Conservation (phyloP, 805 yeast genomes). For the Pichia thaimueangensis region DNA sequence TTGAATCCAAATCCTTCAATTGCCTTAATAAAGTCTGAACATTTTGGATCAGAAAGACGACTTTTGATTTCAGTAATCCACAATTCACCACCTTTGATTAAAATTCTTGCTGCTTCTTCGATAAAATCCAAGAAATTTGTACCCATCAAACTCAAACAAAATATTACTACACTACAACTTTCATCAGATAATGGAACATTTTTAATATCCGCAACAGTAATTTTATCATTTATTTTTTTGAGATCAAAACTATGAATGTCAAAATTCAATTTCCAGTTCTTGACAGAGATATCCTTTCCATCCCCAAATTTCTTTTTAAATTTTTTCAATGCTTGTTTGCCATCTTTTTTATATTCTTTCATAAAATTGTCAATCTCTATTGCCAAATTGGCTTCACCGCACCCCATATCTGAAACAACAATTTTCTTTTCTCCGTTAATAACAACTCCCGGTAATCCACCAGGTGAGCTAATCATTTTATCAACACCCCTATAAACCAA, state of each 20-base stretch:
- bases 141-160: slow-evolving; percentile 95
- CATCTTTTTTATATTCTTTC: slow-evolving; percentile 23
- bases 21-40: slow-evolving; percentile 74
- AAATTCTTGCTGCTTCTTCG: slow-evolving; percentile 78
- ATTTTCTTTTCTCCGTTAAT: slow-evolving; percentile 43
- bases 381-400: slow-evolving; percentile 94
- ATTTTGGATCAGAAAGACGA: slow-evolving; percentile 69
- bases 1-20: slow-evolving; percentile 77
- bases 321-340: slow-evolving; percentile 27
- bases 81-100: slow-evolving; percentile 86
- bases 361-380: slow-evolving; percentile 51
- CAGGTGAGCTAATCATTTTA: slow-evolving; percentile 82
- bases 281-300: slow-evolving; percentile 15
- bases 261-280: slow-evolving; percentile 34
- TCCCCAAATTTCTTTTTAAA: slow-evolving; percentile 23
- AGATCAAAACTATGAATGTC: slow-evolving; percentile 87
- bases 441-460: slow-evolving; percentile 78
- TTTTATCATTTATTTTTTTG: slow-evolving; percentile 78
- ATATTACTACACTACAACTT: slow-evolving; percentile 82
- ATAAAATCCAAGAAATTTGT: slow-evolving; percentile 91
- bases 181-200: slow-evolving; percentile 78
- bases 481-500: slow-evolving; percentile 52
- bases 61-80: slow-evolving; percentile 99
- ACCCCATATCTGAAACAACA: slow-evolving; percentile 96
- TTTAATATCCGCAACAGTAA: slow-evolving; percentile 94